Percentiles rank a stretch among this genome's conserved stretches.
phyloP scores from a whole-genome alignment of 805 yeast species.

The Nakazawaea holstii region DNA sequence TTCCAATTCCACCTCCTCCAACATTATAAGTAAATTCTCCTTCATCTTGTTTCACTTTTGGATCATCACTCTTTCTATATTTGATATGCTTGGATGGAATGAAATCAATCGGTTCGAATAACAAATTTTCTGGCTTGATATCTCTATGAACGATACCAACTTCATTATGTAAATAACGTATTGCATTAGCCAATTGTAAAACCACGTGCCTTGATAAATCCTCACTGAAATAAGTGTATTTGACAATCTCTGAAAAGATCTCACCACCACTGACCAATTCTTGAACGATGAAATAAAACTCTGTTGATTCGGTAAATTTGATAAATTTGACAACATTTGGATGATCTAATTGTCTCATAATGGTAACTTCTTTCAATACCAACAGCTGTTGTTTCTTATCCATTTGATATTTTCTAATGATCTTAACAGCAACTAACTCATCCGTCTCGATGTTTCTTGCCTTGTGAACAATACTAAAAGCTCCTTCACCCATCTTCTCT shows the following conservation, averaged over 20 bases:
- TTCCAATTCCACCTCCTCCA: constrained; percentile 93
- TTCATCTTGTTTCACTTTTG: constrained; percentile 70
- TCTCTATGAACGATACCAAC: constrained; percentile 74
- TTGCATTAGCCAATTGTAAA: constrained; percentile 63
- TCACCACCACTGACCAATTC: constrained; percentile 78
- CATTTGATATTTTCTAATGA: constrained; percentile 59
- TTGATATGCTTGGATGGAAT: constrained; percentile 27
- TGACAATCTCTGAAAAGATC: constrained; percentile 73
- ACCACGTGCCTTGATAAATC: constrained; percentile 69
- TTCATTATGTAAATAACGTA: constrained; percentile 66
- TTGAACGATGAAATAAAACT: constrained; percentile 56
- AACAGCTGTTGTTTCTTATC: constrained; percentile 45
- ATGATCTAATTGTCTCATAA: constrained; percentile 62
- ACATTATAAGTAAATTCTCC: constrained; percentile 74
- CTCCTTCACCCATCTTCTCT: constrained; percentile 70
- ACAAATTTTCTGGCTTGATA: constrained; percentile 74
- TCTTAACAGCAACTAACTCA: constrained; percentile 63
- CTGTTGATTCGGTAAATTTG: constrained; percentile 44
- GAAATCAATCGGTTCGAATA: constrained; percentile 52
- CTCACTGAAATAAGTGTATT: constrained; percentile 71
- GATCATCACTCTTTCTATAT: constrained; percentile 64
- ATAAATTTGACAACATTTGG: constrained; percentile 54
- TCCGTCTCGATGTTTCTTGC: constrained; percentile 46
- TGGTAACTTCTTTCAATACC: constrained; percentile 65
- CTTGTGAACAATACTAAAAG: constrained; percentile 80